Conservation (phyloP, 441 rosid species). For the Pelargonium citronellum region DNA sequence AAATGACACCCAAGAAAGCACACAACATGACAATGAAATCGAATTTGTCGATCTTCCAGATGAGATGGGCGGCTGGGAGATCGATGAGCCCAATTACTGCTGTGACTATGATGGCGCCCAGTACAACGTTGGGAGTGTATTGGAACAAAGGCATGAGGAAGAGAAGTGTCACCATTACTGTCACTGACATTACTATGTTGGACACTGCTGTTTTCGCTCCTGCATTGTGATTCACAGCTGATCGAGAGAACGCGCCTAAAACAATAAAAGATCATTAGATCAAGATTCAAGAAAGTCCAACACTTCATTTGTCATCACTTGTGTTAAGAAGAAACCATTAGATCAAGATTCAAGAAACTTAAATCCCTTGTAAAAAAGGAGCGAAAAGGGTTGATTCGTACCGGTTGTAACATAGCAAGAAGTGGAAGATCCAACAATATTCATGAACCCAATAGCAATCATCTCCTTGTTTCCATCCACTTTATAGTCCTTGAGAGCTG, state of each 20-base stretch:
- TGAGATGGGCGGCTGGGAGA: slow-evolving; percentile 50
- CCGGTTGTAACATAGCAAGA: slow-evolving; percentile 95
- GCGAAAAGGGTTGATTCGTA: slow-evolving; percentile 1
- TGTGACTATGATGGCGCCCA: slow-evolving; percentile 83
- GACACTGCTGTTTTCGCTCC: slow-evolving; percentile 87
- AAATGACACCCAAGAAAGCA: slow-evolving; percentile 90
- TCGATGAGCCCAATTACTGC: slow-evolving; percentile 91
- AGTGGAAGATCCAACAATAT: slow-evolving; percentile 86
- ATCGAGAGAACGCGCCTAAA: not conserved
- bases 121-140: slow-evolving; percentile 78
- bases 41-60: slow-evolving; percentile 93
- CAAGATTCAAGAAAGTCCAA: not conserved
- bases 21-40: slow-evolving; percentile 76
- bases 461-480: slow-evolving; percentile 98
- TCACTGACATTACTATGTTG: slow-evolving; percentile 71
- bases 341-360: not conserved
- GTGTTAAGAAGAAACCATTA: no score
- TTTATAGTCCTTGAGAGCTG: slow-evolving; percentile 70
- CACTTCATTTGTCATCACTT: no score
- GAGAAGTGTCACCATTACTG: slow-evolving; percentile 78
- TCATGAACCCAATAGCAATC: slow-evolving; percentile 95
- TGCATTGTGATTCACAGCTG: slow-evolving; percentile 65
- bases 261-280: not conserved
- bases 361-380: no score
- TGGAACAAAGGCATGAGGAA: slow-evolving; percentile 91